These are phyloP conservation scores for Colletotrichum truncatum DNA, from an alignment of 2,329 filamentous ascomycete genomes.

Conservation along the genomic window DNA sequence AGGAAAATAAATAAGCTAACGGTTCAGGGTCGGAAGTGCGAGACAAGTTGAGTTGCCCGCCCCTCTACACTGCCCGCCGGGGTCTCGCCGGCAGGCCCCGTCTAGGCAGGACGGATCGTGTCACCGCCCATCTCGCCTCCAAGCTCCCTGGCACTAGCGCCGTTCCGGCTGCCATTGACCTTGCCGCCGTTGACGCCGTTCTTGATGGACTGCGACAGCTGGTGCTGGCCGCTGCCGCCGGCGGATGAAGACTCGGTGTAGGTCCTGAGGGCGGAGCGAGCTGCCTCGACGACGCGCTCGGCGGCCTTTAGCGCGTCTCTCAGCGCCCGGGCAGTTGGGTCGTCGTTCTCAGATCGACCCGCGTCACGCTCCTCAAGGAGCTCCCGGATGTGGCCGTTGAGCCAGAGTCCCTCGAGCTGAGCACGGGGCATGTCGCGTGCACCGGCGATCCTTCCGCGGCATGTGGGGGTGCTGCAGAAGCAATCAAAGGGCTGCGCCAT, in stretches of 20 bases:
- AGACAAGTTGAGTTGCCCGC: conserved; percentile 26
- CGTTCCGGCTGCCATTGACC: conserved; percentile 27
- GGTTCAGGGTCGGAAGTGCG: neutral
- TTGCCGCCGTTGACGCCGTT: conserved; percentile 24
- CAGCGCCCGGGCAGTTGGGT: conserved; percentile 53
- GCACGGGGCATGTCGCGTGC: conserved; percentile 66
- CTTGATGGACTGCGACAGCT: conserved; percentile 4
- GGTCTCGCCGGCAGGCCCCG: neutral
- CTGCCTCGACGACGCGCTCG: conserved; percentile 56
- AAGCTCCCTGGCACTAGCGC: conserved; percentile 51
- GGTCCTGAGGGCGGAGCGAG: conserved; percentile 50
- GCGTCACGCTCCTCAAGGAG: conserved; percentile 55
- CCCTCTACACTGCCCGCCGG: neutral
- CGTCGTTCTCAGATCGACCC: conserved; percentile 34
- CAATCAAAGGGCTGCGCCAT: conserved; percentile 80
- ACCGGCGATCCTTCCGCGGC: conserved; percentile 70
- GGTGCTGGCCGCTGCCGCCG: conserved; percentile 32
- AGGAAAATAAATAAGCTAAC: neutral
- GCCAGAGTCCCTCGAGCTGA: conserved; percentile 66
- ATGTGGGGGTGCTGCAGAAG: conserved; percentile 65
- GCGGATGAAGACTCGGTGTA: conserved; percentile 41
- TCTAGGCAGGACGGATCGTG: conserved; percentile 46
- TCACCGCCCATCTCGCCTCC: conserved; percentile 71
- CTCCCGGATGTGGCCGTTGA: conserved; percentile 69
- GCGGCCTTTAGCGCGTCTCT: conserved; percentile 53